Base-by-base conservation (phyloP, 2,329 filamentous ascomycete species). In the Kalmusia sp. region DNA sequence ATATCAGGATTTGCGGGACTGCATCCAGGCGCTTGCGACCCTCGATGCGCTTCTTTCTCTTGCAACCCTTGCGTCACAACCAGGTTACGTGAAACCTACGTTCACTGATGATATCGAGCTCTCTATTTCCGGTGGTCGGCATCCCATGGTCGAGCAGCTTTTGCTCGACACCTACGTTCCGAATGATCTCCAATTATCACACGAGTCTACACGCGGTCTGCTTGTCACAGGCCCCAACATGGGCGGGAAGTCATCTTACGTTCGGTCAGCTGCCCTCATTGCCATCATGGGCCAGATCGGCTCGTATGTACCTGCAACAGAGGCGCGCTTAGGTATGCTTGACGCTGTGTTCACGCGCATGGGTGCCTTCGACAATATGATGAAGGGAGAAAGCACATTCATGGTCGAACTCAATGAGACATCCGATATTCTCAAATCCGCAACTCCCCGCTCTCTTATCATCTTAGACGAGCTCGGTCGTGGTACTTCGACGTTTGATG, bases 391-490 rank as follows among this genome's bases (percentile, higher is more conserved):
- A 76, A 91, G 87, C 21, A 99, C 95, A 11, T 99, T 99, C 78
- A 97, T 98, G 92, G 93, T 99, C 49, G 95, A 99, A 72, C 85
- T 99, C 2, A 92, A 88, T 30, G 95, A 99, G 75, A 98, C 95
- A 1, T 87, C 90, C 1, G 87, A 92, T 55, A 97, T 99, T 63
- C 82, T 99, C 21, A 93, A 95, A 69, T 86, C 91, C 66, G 95
- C 93, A 0, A 95, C 92, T 0, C 87, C 90, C 1, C 86, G 91
- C 39, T 91, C 87, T 38, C 83, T 99, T 6, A 89, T 99, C 57
- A 92, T 99, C 38, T 85, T 99, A 5, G 95, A 99, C 76, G 95
- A 99, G 79, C 83, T 99, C 2, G 95, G 95, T 28, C 85, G 95
- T 49, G 95, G 95, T 46, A 99, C 95, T 0, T 92, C 87, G 62